phyloP scores from a whole-genome alignment of 345 rosid species.

The Melastoma malabathricum region DNA sequence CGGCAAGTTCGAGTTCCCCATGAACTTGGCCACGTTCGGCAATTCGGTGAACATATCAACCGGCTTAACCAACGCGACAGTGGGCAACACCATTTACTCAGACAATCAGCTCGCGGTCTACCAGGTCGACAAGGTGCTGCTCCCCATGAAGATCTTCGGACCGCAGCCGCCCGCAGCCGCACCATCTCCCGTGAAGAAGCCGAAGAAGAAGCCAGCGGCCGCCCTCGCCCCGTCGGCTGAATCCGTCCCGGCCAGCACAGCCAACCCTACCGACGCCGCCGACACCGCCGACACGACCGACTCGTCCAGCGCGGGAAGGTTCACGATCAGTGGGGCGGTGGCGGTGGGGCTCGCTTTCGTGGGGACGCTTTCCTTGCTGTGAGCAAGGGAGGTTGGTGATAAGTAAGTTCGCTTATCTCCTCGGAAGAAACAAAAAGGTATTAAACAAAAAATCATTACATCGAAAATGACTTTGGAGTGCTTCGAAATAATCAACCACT shows the following conservation, averaged over 20 bases:
- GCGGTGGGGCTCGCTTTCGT: not conserved
- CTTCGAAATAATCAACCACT: no score
- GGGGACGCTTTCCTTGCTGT: no score
- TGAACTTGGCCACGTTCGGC: conserved; percentile 20
- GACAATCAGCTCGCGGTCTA: conserved; percentile 30
- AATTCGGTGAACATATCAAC: conserved; percentile 28
- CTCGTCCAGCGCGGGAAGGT: not conserved
- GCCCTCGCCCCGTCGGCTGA: conserved; percentile 8
- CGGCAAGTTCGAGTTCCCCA: conserved; percentile 13
- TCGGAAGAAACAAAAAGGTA: no score
- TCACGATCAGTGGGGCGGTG: conserved; percentile 1
- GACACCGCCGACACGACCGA: conserved; percentile 11
- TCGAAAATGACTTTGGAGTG: conserved; percentile 6
- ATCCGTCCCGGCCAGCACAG: conserved; percentile 10
- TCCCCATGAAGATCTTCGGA: conserved; percentile 28
- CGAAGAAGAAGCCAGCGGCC: conserved; percentile 16
- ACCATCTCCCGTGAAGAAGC: conserved; percentile 19
- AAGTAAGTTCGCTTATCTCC: no score
- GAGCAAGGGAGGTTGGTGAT: no score
- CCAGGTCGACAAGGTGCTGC: conserved; percentile 34
- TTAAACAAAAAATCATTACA: not conserved
- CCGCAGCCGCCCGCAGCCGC: conserved; percentile 36
- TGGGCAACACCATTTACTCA: conserved; percentile 18
- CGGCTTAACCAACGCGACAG: conserved; percentile 28
- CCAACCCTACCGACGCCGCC: conserved; percentile 9